Base-by-base conservation (phyloP, 108 stramenopile genomes). In the Skeletonema tropicum region DNA sequence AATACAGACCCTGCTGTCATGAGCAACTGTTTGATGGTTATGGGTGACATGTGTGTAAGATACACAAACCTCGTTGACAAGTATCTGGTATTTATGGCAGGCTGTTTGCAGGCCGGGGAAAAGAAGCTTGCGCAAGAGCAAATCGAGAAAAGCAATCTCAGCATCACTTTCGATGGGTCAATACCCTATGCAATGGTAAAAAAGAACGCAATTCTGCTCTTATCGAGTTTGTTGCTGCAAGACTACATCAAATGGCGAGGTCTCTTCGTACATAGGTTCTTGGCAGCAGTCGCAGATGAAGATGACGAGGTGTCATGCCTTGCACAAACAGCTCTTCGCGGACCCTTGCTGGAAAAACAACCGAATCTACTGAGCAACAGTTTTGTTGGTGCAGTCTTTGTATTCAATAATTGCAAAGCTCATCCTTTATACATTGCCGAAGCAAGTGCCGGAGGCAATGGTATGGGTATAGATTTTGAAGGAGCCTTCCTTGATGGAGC, bases 181-280 rank as follows among this genome's bases (percentile, higher is more conserved):
- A 11, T 39, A 3, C 11, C 42, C 23, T 62, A 73, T 61, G 57
- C 83, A 35, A 61, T 95, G 15, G 88, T 97, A 29, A 89, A 97
- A 30, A 93, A 95, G 68, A 92, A 97, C 59, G 97, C 97, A 25
- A 73, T 98, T 10, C 58, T 96, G 45, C 73, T 98, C 8, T 76
- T 98, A 32, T 91, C 92, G 11, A 91, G 87, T 57, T 73, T 98
- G 31, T 46, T 98, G 19, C 69, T 97, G 15, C 97, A 98, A 82
- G 98, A 98, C 78, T 97, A 95, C 83, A 86, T 98, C 66, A 98
- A 98, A 71, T 97, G 96, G 96, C 80, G 94, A 71, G 98, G 96
- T 7, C 83, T 95, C 29, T 78, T 97, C 2, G 77, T 98, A 31
- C 90, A 92, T 71, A 83, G 96, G 48, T 96, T 95, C 62, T 83